Base-by-base conservation (phyloP, 768 basidiomycete genomes). In the Mycena amicta region DNA sequence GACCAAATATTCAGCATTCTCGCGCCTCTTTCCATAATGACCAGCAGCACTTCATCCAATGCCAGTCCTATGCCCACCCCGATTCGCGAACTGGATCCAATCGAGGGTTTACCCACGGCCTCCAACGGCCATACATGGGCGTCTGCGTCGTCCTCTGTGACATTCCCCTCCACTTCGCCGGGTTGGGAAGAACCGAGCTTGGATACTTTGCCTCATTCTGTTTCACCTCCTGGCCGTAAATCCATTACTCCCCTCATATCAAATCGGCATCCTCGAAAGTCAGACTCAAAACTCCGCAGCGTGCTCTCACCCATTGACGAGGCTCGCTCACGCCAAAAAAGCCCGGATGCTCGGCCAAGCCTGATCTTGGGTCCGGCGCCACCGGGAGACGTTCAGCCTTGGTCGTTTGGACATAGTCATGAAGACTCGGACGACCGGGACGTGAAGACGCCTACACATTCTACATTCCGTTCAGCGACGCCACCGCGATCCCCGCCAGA, bases 1-100 rank as follows among this genome's bases (percentile, higher is more conserved):
- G 89, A 94, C 66, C 89, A 93, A 69, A 95, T 97, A 63, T 96
- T 96, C 75, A 92, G 87, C 69, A 95, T 97, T 59, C 82, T 98
- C 2, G 87, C 93, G 4, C 95, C 95, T 2, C 79, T 93, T 29
- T 89, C 90, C 29, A 86, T 92, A 57, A 87, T 88, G 77, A 83
- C 84, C 39, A 75, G 77, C 76, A 75, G 77, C 76, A n/a, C 78
- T 20, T 85, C 89, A 5, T 74, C 87, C 16, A 80, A 85, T 23
- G 77, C 86, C 18, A 85, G 83, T 62, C 83, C 89, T n/a, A 67
- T 83, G 60, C 45, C 56, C 8, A 80, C 80, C 13, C 76, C 74
- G 56, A 82, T 79, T 59, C 74, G 80, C 25, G 80, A 77, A 70
- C 74, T 72, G 30, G 76, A 72, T 40, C 58, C 70, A 16, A 60